These are phyloP conservation scores for Pestalotiopsis fici DNA, from an alignment of 2,329 filamentous ascomycete genomes.

Conservation along the genomic window DNA sequence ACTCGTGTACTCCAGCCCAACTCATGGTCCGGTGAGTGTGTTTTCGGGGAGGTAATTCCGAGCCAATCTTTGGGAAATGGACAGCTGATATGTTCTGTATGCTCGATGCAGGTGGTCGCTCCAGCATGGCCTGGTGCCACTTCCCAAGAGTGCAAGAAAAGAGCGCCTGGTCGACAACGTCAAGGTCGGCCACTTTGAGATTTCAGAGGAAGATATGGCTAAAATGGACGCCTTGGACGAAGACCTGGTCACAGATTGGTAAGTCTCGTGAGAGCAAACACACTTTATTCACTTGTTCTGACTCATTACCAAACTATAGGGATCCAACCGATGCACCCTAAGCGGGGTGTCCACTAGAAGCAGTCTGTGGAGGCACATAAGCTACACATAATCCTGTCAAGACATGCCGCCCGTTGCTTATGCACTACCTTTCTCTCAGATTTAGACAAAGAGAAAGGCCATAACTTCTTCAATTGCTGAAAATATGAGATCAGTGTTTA, in stretches of 20 bases:
- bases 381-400: too few relatives aligned
- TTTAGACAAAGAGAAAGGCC: too few relatives aligned
- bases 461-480: too few relatives aligned
- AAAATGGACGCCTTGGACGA: conserved; percentile 68
- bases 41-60: not conserved
- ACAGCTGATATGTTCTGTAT: not conserved
- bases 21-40: conserved; percentile 59
- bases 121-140: conserved; percentile 71
- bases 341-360: too few relatives aligned
- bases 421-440: too few relatives aligned
- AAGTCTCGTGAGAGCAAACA: conserved; percentile 19
- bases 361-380: too few relatives aligned
- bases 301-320: not conserved
- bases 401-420: too few relatives aligned
- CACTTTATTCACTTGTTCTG: not conserved
- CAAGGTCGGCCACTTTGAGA: conserved; percentile 59
- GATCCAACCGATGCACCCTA: conserved; percentile 6
- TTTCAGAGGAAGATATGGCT: conserved; percentile 64
- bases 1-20: conserved; percentile 71
- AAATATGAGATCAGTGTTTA: too few relatives aligned
- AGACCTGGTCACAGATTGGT: conserved; percentile 71
- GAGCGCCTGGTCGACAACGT: conserved; percentile 68
- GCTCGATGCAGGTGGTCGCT: conserved; percentile 65
- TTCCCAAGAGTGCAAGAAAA: conserved; percentile 71
- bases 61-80: not conserved